phyloP scores from a whole-genome alignment of 164 flowering plant species.

The Umbellularia californica region DNA sequence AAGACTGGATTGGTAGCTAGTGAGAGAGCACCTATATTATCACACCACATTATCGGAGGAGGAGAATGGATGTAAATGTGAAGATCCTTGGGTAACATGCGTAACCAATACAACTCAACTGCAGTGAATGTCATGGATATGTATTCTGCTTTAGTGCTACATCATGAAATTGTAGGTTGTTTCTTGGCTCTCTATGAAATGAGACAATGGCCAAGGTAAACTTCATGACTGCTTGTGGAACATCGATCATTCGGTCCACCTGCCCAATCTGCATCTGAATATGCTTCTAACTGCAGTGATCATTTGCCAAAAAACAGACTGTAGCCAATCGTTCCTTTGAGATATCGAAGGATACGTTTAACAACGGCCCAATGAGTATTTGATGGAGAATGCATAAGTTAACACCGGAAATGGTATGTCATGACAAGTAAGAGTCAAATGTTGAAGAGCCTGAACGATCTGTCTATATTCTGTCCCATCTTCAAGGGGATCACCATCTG shows the following conservation, averaged over 20 bases:
- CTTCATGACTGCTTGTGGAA: not conserved
- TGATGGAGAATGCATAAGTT: not conserved
- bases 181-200: not conserved
- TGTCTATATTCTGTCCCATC: not conserved
- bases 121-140: not conserved
- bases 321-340: not conserved
- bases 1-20: not conserved
- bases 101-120: not conserved
- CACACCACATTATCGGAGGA: not conserved
- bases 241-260: not conserved
- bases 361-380: not conserved
- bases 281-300: not conserved
- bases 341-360: not conserved
- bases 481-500: not conserved
- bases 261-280: not conserved
- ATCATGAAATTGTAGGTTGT: not conserved
- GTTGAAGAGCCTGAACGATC: not conserved
- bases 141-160: not conserved
- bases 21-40: not conserved
- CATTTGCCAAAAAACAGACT: not conserved
- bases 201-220: not conserved
- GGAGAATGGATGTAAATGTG: not conserved
- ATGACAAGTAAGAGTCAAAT: not conserved
- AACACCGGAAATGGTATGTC: not conserved
- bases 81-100: not conserved